Evolutionary conservation across 2,329 filamentous ascomycete species (phyloP).

Genomic region (Fusarium sarcochroum): DNA sequence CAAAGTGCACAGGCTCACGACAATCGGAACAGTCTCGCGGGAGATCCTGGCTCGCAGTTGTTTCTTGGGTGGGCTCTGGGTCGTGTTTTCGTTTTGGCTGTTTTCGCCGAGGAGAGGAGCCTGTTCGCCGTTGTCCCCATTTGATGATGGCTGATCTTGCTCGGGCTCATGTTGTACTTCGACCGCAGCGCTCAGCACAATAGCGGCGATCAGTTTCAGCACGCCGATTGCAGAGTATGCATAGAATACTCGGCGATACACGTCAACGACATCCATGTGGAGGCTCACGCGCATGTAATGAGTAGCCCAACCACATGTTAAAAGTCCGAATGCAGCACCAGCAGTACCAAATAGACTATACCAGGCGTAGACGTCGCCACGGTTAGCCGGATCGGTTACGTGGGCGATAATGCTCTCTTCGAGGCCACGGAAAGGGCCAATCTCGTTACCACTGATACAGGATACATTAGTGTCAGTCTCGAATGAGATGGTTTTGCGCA

Average conservation of each 20-base stretch:
- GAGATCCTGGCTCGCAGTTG: conserved; percentile 70
- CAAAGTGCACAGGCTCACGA: conserved; percentile 75
- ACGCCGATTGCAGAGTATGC: conserved; percentile 60
- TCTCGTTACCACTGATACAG: conserved; percentile 69
- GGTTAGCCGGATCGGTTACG: conserved; percentile 60
- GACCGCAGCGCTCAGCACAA: conserved; percentile 63
- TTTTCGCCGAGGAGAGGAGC: conserved; percentile 46
- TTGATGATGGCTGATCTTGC: background rate
- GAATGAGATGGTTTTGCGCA: fast-evolving
- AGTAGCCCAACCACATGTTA: conserved; percentile 72
- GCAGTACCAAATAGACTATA: conserved; percentile 71
- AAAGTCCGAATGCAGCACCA: conserved; percentile 72
- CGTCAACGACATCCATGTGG: conserved; percentile 60
- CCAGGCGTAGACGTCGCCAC: conserved; percentile 73
- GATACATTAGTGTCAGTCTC: background rate
- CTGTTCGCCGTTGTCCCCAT: conserved; percentile 28
- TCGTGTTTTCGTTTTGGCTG: background rate
- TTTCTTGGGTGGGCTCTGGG: conserved; percentile 6
- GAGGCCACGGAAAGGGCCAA: conserved; percentile 73
- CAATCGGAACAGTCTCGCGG: conserved; percentile 64
- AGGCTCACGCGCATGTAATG: conserved; percentile 60
- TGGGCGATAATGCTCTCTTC: conserved; percentile 74
- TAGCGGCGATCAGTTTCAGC: conserved; percentile 67
- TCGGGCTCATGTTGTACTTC: conserved; percentile 53
- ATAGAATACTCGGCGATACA: conserved; percentile 69